Percentiles rank a stretch among this genome's conserved stretches.
Evolutionary conservation across 1,284 basidiomycete species (phyloP).

Genomic region (Puccinia sorghi): DNA sequence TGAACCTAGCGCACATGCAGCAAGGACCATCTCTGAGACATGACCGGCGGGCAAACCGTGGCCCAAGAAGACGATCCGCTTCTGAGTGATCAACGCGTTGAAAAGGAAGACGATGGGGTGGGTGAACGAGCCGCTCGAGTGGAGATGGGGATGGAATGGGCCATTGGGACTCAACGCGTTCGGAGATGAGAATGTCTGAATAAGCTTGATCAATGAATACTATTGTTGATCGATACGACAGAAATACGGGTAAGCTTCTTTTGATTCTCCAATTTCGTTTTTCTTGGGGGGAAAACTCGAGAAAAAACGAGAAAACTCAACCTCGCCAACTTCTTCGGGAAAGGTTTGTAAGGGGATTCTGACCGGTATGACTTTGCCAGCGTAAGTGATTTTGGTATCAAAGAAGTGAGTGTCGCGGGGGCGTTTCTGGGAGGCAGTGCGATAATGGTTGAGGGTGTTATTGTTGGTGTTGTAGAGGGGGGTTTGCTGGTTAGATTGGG

Average conservation of each 20-base stretch:
- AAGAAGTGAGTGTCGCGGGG: slow-evolving; percentile 90
- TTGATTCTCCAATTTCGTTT: too few relatives aligned
- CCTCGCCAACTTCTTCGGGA: slow-evolving; percentile 92
- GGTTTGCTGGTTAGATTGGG: background rate
- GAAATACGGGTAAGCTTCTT: too few relatives aligned
- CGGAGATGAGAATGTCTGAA: slow-evolving; percentile 79
- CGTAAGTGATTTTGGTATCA: slow-evolving; percentile 76
- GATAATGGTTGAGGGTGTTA: slow-evolving; percentile 4
- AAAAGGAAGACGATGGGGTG: slow-evolving; percentile 91
- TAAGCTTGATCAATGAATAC: slow-evolving; percentile 89
- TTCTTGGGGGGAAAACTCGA: background rate
- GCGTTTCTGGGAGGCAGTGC: slow-evolving; percentile 54
- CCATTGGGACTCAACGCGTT: slow-evolving; percentile 61
- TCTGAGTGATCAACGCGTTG: slow-evolving; percentile 89
- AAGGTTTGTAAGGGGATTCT: slow-evolving; percentile 82
- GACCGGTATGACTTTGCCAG: slow-evolving; percentile 68
- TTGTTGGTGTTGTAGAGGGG: background rate
- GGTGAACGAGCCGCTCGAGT: slow-evolving; percentile 84
- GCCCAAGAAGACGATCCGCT: slow-evolving; percentile 90
- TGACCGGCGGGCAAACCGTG: slow-evolving; percentile 72
- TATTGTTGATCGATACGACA: slow-evolving; percentile 58
- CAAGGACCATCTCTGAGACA: slow-evolving; percentile 84
- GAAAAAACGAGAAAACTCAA: slow-evolving; percentile 4
- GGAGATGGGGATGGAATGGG: slow-evolving; percentile 84
- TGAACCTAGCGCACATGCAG: slow-evolving; percentile 85